Base-by-base conservation (phyloP, 345 rosid genomes). In the Alliaria petiolata region DNA sequence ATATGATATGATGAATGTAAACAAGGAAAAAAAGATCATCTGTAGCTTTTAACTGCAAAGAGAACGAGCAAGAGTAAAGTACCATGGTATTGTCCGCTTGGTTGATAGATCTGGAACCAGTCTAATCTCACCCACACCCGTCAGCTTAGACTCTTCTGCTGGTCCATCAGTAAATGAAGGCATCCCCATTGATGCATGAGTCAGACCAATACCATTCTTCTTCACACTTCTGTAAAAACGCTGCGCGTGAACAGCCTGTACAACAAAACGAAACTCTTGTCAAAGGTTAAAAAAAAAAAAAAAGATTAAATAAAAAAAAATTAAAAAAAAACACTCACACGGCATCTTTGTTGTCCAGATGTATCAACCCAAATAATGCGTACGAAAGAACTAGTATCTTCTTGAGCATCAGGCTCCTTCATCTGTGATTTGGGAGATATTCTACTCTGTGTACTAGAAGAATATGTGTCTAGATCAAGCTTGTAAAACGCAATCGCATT, bases 331-430 rank as follows among this genome's bases (percentile, higher is more conserved):
- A 62, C 69, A 77, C 96, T 82, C 72, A 91, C 99, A 8, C 96
- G 99, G 58, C 91, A 91, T 89, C 99, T 80, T 65, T 87, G 90
- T 71, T 91, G 99, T 75, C 99, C 99, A 65, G 97, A 91, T 44
- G 93, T 55, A 85, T 95, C 99, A 56, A 81, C 87, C 99, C 97
- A 95, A 38, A 95, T 73, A 49, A 91, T 19, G 38, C 99, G 97
- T 71, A 89, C 84, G 72, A 91, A 75, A 4, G 85, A 84, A 65
- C 74, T 75, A 68, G 49, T 69, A 61, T 61, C 76, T 53, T 75
- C 81, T 28, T 56, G 51, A 16, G 55, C 71, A 69, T 52, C 77
- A 40, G 56, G 45, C 74, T 75, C 77, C 45, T 62, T 52, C 66
- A 68, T 72, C 68, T 56, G 33, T 55, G 57, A 57, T 47, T 40